Conservation (phyloP, 2,329 filamentous ascomycete species). For the Colletotrichum trifolii region DNA sequence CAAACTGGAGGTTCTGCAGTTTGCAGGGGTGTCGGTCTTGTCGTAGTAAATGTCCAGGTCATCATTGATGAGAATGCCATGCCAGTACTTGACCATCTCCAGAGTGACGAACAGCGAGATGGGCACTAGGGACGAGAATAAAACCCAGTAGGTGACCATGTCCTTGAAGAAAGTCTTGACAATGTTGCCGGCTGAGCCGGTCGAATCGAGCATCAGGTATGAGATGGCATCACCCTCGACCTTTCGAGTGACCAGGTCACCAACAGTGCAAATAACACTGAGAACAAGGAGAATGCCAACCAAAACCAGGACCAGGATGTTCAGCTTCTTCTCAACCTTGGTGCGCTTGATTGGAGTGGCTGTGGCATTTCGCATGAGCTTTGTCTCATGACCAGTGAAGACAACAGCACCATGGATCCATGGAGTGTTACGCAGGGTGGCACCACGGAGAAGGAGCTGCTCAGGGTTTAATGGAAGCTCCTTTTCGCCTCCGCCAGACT, state of each 20-base stretch:
- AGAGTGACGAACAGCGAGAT: slow-evolving; percentile 98
- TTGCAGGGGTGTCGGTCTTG: slow-evolving; percentile 92
- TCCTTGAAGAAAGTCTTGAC: slow-evolving; percentile 89
- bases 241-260: slow-evolving; percentile 84
- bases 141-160: slow-evolving; percentile 97
- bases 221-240: slow-evolving; percentile 70
- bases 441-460: slow-evolving; percentile 91
- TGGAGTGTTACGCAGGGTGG: slow-evolving; percentile 93
- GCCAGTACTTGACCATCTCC: slow-evolving; percentile 97
- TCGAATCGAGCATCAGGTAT: slow-evolving; percentile 77
- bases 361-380: slow-evolving; percentile 98
- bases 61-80: slow-evolving; percentile 96
- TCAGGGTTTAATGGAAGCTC: slow-evolving; percentile 91
- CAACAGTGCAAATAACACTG: slow-evolving; percentile 90
- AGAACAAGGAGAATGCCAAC: slow-evolving; percentile 85
- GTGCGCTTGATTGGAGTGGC: slow-evolving; percentile 98
- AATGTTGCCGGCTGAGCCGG: slow-evolving; percentile 64
- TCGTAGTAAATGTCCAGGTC: slow-evolving; percentile 99
- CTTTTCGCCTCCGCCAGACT: slow-evolving; percentile 90
- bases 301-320: slow-evolving; percentile 90
- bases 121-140: slow-evolving; percentile 95
- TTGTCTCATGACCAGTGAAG: slow-evolving; percentile 97
- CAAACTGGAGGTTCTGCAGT: slow-evolving; percentile 93
- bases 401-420: slow-evolving; percentile 98
- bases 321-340: slow-evolving; percentile 93